A percentile compares a stretch with the other conserved stretches of the same genome.
Evolutionary conservation across 139 green algal genomes (phyloP).

Genomic region (Volvox reticuliferus): DNA sequence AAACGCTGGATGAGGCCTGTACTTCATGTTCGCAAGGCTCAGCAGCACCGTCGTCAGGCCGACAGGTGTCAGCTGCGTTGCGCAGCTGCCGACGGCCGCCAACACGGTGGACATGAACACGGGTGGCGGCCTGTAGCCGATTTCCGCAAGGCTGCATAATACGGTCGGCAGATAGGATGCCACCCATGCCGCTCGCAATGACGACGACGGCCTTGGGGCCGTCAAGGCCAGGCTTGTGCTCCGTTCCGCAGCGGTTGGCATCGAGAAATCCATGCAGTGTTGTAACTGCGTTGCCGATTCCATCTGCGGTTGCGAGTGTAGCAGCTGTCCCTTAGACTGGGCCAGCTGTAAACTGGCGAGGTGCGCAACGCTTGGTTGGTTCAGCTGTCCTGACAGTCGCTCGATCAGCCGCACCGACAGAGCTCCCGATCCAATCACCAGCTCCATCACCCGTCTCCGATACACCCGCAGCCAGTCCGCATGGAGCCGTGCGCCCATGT

Average conservation of each 20-base stretch:
- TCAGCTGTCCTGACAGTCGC: not conserved
- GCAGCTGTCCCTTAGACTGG: too few species aligned
- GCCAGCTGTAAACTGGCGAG: not conserved
- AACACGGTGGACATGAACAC: not conserved
- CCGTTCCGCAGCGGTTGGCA: too few species aligned
- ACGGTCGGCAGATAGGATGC: not conserved
- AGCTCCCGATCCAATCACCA: not conserved
- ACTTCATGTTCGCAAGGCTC: conserved; percentile 15
- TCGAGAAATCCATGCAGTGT: too few species aligned
- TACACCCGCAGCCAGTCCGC: not conserved
- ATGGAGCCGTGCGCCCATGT: not conserved
- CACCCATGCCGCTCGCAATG: not conserved
- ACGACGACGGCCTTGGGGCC: too few species aligned
- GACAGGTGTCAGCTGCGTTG: not conserved
- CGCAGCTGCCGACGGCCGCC: not conserved
- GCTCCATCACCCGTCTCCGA: not conserved
- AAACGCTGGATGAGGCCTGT: not conserved
- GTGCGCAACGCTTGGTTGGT: not conserved
- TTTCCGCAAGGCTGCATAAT: not conserved
- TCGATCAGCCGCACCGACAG: not conserved
- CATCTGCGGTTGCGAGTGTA: too few species aligned
- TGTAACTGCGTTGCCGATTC: too few species aligned
- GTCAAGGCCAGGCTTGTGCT: too few species aligned
- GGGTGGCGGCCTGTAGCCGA: conserved; percentile 19
- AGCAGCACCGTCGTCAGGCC: not conserved